Percentiles rank a stretch among this genome's conserved stretches.
These are phyloP conservation scores for Neonectria sp. DNA, from an alignment of 2,329 filamentous ascomycete species.

Conservation along the genomic window DNA sequence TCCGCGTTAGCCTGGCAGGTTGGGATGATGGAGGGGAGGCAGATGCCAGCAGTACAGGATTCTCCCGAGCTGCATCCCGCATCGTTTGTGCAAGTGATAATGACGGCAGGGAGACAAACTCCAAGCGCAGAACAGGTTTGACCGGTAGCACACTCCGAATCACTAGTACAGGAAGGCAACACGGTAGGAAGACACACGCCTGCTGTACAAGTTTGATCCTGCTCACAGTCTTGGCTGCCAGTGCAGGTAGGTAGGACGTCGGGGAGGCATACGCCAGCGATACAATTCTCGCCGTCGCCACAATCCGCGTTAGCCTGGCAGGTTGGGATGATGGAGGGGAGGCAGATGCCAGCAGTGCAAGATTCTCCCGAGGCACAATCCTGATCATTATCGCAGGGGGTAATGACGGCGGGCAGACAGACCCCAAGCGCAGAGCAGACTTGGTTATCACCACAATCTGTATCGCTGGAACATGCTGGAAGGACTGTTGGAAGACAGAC, in stretches of 20 bases:
- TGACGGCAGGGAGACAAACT: slow-evolving; percentile 10
- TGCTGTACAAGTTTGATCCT: neutral
- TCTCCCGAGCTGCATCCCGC: neutral
- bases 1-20: neutral
- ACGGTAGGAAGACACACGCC: slow-evolving; percentile 18
- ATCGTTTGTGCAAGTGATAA: neutral
- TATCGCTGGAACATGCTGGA: neutral
- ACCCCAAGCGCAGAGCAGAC: neutral
- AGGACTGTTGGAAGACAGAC: neutral
- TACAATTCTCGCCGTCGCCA: neutral
- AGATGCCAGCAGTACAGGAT: neutral
- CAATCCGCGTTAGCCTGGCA: neutral
- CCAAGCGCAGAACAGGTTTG: neutral
- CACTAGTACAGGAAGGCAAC: slow-evolving; percentile 2
- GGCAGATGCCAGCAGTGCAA: neutral
- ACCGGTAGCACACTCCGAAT: neutral
- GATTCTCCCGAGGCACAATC: neutral
- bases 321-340: neutral
- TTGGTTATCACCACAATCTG: slow-evolving; percentile 7
- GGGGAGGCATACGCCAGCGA: neutral
- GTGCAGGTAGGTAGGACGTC: neutral
- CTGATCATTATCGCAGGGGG: neutral
- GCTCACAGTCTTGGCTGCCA: no score
- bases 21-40: neutral
- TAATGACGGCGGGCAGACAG: slow-evolving; percentile 12